These are phyloP conservation scores for Gossypium aridum DNA, from an alignment of 441 rosid genomes.

Conservation along the genomic window DNA sequence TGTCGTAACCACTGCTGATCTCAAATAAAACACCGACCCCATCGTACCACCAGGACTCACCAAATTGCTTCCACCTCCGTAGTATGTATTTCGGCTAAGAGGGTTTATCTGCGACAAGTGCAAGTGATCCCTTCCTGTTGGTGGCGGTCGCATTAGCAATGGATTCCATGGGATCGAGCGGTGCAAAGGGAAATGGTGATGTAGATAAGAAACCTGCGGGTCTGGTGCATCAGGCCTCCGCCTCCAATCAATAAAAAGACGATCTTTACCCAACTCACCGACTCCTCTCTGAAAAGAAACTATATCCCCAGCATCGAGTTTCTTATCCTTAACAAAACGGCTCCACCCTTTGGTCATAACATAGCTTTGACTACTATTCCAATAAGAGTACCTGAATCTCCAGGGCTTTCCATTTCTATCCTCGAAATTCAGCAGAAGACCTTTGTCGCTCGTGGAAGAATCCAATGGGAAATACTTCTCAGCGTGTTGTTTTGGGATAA, in stretches of 20 bases:
- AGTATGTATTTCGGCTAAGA: slow-evolving; percentile 6
- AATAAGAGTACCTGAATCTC: slow-evolving; percentile 49
- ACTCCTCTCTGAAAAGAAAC: slow-evolving; percentile 39
- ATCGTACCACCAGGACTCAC: slow-evolving; percentile 19
- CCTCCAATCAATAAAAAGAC: slow-evolving; percentile 41
- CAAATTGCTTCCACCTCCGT: slow-evolving; percentile 13
- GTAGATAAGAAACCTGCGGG: not conserved
- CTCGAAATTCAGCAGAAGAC: slow-evolving; percentile 41
- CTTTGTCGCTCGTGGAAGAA: slow-evolving; percentile 35
- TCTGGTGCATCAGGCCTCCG: slow-evolving; percentile 23
- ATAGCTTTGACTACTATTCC: slow-evolving; percentile 54
- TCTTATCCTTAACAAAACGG: slow-evolving; percentile 49
- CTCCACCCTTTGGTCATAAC: slow-evolving; percentile 56
- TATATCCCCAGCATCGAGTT: slow-evolving; percentile 40
- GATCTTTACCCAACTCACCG: slow-evolving; percentile 25
- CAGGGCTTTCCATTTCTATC: slow-evolving; percentile 38
- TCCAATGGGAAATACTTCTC: slow-evolving; percentile 47
- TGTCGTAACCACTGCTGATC: slow-evolving; percentile 16
- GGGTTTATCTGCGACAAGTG: slow-evolving; percentile 13
- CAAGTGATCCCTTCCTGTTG: slow-evolving; percentile 19
- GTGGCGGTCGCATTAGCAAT: slow-evolving; percentile 26
- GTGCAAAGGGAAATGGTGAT: slow-evolving; percentile 22
- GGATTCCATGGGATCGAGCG: slow-evolving; percentile 44
- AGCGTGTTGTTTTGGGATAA: slow-evolving; percentile 46
- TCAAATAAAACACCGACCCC: slow-evolving; percentile 26